Evolutionary conservation across 495 filamentous ascomycete species (phyloP), one percentile per base, ranked within the genome.

Genomic region (Evansstolkia leycettana): DNA sequence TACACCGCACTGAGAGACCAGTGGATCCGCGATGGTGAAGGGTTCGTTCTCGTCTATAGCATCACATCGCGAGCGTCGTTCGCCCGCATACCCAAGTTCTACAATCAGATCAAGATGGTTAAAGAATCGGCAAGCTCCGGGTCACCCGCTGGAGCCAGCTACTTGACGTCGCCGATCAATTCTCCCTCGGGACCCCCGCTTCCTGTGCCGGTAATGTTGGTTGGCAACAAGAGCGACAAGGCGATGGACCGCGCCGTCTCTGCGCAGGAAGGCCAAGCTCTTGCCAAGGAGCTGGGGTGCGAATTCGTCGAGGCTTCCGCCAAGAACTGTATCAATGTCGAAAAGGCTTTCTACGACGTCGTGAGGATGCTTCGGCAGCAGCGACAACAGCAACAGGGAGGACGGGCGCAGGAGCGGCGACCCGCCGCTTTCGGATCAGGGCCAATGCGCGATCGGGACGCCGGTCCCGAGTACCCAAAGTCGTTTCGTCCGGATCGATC

Each of bases 271-370:
- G 90, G 90, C 3, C 83, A 84, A 39, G 85, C 85, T 16, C 60
- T 96, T 13, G 92, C 90, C 26, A 82, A 85, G 51, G 84, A 94
- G 51, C 67, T 98, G 24, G 84, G 84, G 33, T 98, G 90, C 58
- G 90, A 96, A 40, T 98, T 96, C 48, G 88, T 96, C 38, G 90
- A 96, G 57, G 90, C 90, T 4, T 95, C 89, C 10, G 90, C 90
- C n/a, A 95, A 96, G 66, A 94, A 94, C 51, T 95, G 90, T 67
- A 84, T 95, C 65, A 96, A 98, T 50, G 90, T 98, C 17, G 90
- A 98, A 53, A 94, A 89, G 66, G 92, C 90, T 2, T 98, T 98
- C 54, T 95, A 94, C 60, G 90, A 98, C 47, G 92, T 98, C 9
- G 90, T 98, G 15, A 72, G 92, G 38, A 81, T 87, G 49, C 64